Evolutionary conservation across 2,329 filamentous ascomycete species (phyloP).

Genomic region (Apiospora sp.): DNA sequence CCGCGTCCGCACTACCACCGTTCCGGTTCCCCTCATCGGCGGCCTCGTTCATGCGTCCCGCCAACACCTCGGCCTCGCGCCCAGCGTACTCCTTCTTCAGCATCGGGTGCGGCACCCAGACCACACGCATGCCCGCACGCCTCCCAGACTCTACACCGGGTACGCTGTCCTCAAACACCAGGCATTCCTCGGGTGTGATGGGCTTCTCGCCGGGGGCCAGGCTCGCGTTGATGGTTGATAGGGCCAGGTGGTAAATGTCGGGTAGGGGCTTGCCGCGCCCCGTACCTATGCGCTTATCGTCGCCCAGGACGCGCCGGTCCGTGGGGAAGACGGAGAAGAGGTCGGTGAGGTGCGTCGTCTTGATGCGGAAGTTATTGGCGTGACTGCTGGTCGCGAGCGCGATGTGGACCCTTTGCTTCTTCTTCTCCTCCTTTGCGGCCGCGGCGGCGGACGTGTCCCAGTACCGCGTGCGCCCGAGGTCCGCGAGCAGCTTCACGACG

Average conservation of each 20-base stretch:
- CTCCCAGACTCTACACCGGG: slow-evolving; percentile 91
- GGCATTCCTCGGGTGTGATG: slow-evolving; percentile 83
- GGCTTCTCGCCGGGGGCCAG: slow-evolving; percentile 67
- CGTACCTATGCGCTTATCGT: slow-evolving; percentile 77
- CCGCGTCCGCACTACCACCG: slow-evolving; percentile 52
- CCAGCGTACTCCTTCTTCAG: slow-evolving; percentile 79
- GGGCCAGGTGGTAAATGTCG: slow-evolving; percentile 90
- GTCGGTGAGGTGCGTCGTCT: slow-evolving; percentile 69
- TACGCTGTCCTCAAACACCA: slow-evolving; percentile 96
- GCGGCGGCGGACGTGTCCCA: slow-evolving; percentile 50
- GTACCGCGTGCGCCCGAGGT: slow-evolving; percentile 62
- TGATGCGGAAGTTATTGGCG: slow-evolving; percentile 75
- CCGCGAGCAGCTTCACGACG: slow-evolving; percentile 71
- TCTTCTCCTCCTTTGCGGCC: slow-evolving; percentile 38
- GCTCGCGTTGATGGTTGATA: slow-evolving; percentile 83
- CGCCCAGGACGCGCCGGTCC: slow-evolving; percentile 81
- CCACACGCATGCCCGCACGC: slow-evolving; percentile 90
- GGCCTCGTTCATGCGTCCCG: slow-evolving; percentile 78
- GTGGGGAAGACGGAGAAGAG: slow-evolving; percentile 72
- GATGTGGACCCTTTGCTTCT: slow-evolving; percentile 66
- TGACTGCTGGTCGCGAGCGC: slow-evolving; percentile 87
- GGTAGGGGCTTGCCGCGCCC: slow-evolving; percentile 94
- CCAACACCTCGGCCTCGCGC: slow-evolving; percentile 81
- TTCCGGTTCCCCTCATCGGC: neutral
- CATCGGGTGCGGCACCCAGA: slow-evolving; percentile 89